Percentiles rank a stretch among this genome's conserved stretches.
Conservation (phyloP, 768 basidiomycete genomes). For the Coprinopsis cinerea region DNA sequence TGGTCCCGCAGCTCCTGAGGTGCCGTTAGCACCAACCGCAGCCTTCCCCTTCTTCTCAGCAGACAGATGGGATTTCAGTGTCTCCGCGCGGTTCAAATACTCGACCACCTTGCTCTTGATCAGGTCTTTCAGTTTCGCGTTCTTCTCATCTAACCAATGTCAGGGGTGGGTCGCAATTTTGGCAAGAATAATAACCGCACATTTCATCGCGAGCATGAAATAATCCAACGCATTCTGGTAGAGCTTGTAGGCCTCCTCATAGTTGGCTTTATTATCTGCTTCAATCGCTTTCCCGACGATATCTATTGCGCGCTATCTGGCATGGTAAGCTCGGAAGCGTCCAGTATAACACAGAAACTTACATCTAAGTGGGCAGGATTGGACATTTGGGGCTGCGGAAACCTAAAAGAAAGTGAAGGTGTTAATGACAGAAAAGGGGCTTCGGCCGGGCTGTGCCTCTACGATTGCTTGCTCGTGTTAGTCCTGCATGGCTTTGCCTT, state of each 20-base stretch:
- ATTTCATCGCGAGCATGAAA: slow-evolving; percentile 96
- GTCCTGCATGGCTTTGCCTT: too few relatives aligned
- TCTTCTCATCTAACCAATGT: slow-evolving; percentile 49
- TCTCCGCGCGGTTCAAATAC: slow-evolving; percentile 89
- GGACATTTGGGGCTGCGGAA: too few relatives aligned
- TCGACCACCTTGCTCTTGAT: slow-evolving; percentile 87
- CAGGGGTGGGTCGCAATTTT: slow-evolving; percentile 1
- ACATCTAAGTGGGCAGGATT: slow-evolving; percentile 44
- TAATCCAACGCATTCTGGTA: slow-evolving; percentile 96
- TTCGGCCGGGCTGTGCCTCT: too few relatives aligned
- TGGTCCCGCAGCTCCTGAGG: slow-evolving; percentile 30
- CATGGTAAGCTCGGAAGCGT: slow-evolving; percentile 2
- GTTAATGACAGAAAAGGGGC: too few relatives aligned
- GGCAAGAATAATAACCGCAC: slow-evolving; percentile 29
- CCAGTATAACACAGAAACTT: slow-evolving; percentile 14
- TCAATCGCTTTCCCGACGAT: slow-evolving; percentile 92
- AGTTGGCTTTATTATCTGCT: slow-evolving; percentile 89
- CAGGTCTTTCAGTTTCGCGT: slow-evolving; percentile 82
- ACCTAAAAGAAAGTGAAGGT: too few relatives aligned
- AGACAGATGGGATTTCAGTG: slow-evolving; percentile 77
- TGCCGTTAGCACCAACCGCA: slow-evolving; percentile 44
- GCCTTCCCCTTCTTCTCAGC: slow-evolving; percentile 57
- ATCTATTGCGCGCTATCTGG: slow-evolving; percentile 61
- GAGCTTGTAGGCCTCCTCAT: slow-evolving; percentile 88
- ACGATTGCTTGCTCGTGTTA: too few relatives aligned